Percentiles rank a stretch among this genome's conserved stretches.
These are phyloP conservation scores for Phtheirospermum japonicum DNA, from an alignment of 257 asterid genomes.

Conservation along the genomic window DNA sequence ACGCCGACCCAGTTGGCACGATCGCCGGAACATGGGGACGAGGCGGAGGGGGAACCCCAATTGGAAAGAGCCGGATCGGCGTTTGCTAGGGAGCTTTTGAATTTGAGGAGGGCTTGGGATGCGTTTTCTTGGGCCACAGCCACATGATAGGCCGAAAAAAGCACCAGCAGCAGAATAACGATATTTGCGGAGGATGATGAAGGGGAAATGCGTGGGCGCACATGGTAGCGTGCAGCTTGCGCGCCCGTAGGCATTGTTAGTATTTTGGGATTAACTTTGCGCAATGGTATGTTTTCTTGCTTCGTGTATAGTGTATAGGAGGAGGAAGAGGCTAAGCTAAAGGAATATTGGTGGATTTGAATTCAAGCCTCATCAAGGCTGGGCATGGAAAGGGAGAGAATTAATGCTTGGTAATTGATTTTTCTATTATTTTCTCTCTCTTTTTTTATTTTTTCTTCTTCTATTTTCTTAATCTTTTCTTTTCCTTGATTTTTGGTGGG, in stretches of 20 bases:
- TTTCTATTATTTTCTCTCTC: background rate
- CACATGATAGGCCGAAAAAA: conserved; percentile 5
- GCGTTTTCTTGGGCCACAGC: conserved; percentile 30
- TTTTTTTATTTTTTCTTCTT: background rate
- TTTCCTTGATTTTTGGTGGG: conserved; percentile 31
- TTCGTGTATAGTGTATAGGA: conserved; percentile 4
- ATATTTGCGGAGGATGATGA: background rate
- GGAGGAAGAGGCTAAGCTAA: background rate
- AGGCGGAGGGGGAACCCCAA: conserved; percentile 52
- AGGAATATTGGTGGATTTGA: background rate
- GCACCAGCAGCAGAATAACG: background rate
- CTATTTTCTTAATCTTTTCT: background rate
- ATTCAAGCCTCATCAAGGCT: conserved; percentile 19
- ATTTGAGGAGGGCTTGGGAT: conserved; percentile 43
- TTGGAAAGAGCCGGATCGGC: conserved; percentile 42
- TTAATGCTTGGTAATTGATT: background rate
- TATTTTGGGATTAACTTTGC: conserved; percentile 9
- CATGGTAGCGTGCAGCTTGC: conserved; percentile 38
- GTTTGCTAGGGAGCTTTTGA: conserved; percentile 51
- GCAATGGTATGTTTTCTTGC: background rate
- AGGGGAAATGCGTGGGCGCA: conserved; percentile 44
- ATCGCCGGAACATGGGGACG: conserved; percentile 54
- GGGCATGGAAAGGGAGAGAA: conserved; percentile 11
- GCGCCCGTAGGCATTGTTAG: conserved; percentile 51
- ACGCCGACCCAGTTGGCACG: conserved; percentile 65